phyloP scores from a whole-genome alignment of 192 early-diverging fungal species.

The Geranomyces variabilis region DNA sequence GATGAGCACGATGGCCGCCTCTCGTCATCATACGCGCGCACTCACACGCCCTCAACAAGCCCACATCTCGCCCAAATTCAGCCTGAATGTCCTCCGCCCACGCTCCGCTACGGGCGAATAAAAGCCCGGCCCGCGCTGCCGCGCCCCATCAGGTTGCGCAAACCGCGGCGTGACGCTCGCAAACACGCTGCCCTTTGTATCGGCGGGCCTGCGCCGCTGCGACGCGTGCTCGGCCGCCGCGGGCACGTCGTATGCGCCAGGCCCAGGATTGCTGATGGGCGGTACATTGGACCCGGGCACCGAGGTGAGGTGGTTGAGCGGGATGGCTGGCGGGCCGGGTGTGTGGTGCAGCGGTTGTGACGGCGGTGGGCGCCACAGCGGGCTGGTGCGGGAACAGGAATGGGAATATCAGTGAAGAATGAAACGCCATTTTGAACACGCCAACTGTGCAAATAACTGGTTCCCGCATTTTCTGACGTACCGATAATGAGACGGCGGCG shows the following conservation, averaged over 20 bases:
- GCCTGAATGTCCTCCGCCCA: conserved; percentile 34
- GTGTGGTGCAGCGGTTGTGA: conserved; percentile 18
- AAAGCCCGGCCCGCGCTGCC: conserved; percentile 45
- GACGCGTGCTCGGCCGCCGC: conserved; percentile 40
- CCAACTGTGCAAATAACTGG: too few relatives aligned
- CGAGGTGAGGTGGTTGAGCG: conserved; percentile 33
- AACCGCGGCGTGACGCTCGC: conserved; percentile 40
- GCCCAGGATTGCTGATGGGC: conserved; percentile 39
- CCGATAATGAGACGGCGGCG: too few relatives aligned
- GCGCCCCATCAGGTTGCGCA: neutral
- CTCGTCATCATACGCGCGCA: too few relatives aligned
- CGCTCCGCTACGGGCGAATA: conserved; percentile 40
- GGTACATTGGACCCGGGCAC: conserved; percentile 27
- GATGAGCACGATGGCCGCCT: too few relatives aligned
- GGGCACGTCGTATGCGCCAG: conserved; percentile 48
- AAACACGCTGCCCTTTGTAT: conserved; percentile 36
- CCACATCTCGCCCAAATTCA: conserved; percentile 47
- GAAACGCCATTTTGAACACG: neutral
- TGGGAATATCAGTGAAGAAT: too few relatives aligned
- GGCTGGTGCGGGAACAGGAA: neutral
- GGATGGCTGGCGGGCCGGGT: conserved; percentile 30
- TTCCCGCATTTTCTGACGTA: too few relatives aligned
- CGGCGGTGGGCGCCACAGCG: conserved; percentile 2
- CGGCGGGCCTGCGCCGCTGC: neutral
- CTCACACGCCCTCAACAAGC: conserved; percentile 39